Evolutionary conservation across 108 stramenopile species (phyloP).

Genomic region (Cyclotella cryptica): DNA sequence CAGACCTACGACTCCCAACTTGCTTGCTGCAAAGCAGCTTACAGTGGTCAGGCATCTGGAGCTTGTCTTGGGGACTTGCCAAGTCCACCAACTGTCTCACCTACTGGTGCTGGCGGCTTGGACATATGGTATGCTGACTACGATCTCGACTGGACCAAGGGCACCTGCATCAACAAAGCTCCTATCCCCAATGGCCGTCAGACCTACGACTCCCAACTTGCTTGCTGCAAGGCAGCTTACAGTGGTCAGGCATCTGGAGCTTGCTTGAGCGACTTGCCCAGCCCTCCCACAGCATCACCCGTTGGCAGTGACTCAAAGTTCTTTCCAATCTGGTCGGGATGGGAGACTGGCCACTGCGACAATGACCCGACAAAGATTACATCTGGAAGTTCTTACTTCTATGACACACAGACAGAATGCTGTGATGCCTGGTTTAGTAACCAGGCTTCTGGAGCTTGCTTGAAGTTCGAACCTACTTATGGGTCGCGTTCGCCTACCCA

Average conservation of each 20-base stretch:
- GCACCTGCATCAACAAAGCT: slow-evolving; percentile 13
- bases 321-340: slow-evolving; percentile 17
- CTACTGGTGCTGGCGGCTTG: neutral
- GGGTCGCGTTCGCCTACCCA: neutral
- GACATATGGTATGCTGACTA: slow-evolving; percentile 4
- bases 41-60: slow-evolving; percentile 16
- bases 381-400: neutral
- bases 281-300: slow-evolving; percentile 20
- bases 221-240: slow-evolving; percentile 15
- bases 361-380: slow-evolving; percentile 5
- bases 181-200: neutral
- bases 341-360: slow-evolving; percentile 11
- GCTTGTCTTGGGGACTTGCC: slow-evolving; percentile 7
- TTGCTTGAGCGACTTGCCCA: neutral
- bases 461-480: slow-evolving; percentile 5
- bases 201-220: neutral
- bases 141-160: neutral
- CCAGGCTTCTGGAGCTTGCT: slow-evolving; percentile 7
- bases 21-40: slow-evolving; percentile 26
- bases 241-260: slow-evolving; percentile 6
- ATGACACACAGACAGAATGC: slow-evolving; percentile 1
- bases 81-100: slow-evolving; percentile 9
- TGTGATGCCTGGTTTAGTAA: slow-evolving; percentile 13
- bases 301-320: neutral
- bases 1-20: neutral